These are phyloP conservation scores for Ilyonectria sp. DNA, from an alignment of 2,329 filamentous ascomycete species.

Conservation along the genomic window DNA sequence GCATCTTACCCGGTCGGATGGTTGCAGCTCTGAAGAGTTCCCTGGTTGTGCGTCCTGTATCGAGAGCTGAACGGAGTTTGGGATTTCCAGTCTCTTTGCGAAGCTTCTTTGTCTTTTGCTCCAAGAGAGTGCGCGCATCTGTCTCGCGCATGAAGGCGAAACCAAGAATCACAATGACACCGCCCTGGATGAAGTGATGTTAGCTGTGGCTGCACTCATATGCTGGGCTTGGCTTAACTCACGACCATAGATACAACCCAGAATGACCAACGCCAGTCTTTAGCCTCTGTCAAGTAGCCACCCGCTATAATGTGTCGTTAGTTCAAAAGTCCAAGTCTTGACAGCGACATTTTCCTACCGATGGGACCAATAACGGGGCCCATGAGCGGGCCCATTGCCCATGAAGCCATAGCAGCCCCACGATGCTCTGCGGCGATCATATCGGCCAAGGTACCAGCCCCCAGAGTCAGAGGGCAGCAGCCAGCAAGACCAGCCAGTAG, in stretches of 20 bases:
- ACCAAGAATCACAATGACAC: conserved; percentile 46
- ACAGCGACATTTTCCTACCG: neutral
- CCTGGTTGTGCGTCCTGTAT: conserved; percentile 35
- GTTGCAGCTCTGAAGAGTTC: conserved; percentile 65
- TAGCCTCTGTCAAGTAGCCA: conserved; percentile 58
- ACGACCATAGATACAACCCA: conserved; percentile 63
- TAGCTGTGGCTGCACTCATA: neutral
- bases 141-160: conserved; percentile 60
- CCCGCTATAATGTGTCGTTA: conserved; percentile 51
- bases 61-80: conserved; percentile 41
- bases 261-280: conserved; percentile 67
- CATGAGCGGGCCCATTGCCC: conserved; percentile 63
- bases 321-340: neutral
- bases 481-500: conserved; percentile 62
- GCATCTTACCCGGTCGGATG: conserved; percentile 66
- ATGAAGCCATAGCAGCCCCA: conserved; percentile 64
- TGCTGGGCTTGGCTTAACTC: conserved; percentile 34
- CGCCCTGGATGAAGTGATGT: conserved; percentile 37
- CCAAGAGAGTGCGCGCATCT: conserved; percentile 57
- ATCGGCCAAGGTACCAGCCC: conserved; percentile 67
- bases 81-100: conserved; percentile 59
- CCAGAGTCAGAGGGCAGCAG: conserved; percentile 61
- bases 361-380: conserved; percentile 66
- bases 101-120: conserved; percentile 57
- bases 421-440: conserved; percentile 62